Base-by-base conservation (phyloP, 306 rosid genomes). In the Cicer pinnatifidum region DNA sequence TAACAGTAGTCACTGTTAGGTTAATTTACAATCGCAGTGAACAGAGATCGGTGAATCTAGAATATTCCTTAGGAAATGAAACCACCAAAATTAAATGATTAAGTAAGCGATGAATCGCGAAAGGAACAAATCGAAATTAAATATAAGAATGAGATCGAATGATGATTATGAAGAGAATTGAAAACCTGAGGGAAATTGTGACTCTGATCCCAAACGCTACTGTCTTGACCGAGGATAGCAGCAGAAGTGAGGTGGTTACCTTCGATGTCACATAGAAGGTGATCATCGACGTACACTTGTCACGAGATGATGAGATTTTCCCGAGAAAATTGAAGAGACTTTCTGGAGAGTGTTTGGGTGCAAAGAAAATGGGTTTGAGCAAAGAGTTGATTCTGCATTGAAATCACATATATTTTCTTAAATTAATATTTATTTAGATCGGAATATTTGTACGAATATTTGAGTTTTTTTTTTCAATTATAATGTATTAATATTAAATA, bases 161-260 rank as follows among this genome's bases (percentile, higher is more conserved):
- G 23, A 20, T 20, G 23, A 20, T 20, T n/a, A n/a, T n/a, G n/a
- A n/a, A n/a, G n/a, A n/a, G n/a, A n/a, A n/a, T n/a, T n/a, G n/a
- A n/a, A n/a, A 65, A 91, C 93, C 96, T 88, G 97, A 75, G 97
- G 97, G 87, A 91, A 91, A 71, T 48, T 84, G 68, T 81, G 0
- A 84, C 96, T 91, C 86, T 91, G 93, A 28, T 96, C 96, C 96
- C 97, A 91, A 67, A 91, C 91, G 76, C 86, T 88, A 47, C 97
- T 96, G 69, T 89, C 96, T 0, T 72, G 93, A 76, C 96, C 97
- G 78, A 89, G 11, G 78, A 91, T 91, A 56, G 97, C 97, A 0
- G 97, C 91, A 39, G 88, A 73, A 40, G n/a, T n/a, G n/a, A n/a
- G n/a, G n/a, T n/a, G n/a, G n/a, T n/a, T n/a, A n/a, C n/a, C n/a